Base-by-base conservation (phyloP, 352 stramenopile species). In the Globisporangium sylvaticum region DNA sequence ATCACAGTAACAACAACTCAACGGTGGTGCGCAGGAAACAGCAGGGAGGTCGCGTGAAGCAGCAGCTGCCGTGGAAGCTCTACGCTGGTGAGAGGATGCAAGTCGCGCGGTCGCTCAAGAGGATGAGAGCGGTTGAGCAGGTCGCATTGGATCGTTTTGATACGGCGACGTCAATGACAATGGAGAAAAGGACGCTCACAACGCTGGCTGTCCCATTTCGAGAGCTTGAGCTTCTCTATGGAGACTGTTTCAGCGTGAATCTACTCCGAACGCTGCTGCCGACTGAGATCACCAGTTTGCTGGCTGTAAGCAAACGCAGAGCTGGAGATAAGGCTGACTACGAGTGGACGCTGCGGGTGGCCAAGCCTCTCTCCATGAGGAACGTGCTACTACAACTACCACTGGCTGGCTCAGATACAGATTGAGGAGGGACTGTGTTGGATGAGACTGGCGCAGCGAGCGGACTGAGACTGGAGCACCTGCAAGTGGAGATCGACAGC, bases 51-150 rank as follows among this genome's bases (percentile, higher is more conserved):
- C 57, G 32, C 1, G 44, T 61, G 29, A 77, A 77, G 4, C 82
- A 86, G 46, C 77, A 81, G 31, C 63, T 92, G 1, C 67, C 75
- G 4, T 92, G 84, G 84, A 92, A 90, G 22, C 64, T 85, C 34
- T 78, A 78, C 14, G 81, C 84, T 0, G 76, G 78, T 4, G 72
- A 89, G 37, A 68, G 79, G 1, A 72, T 90, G 37, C 73, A 85
- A 57, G 68, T 75, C 3, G 71, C 80, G 3, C 73, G 73, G 0
- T 37, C 15, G 22, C 44, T 87, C 18, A 76, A 87, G 58, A 70
- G 75, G 29, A 71, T 78, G 56, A 15, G 61, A 8, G 65, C 50
- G 46, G 39, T 42, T 37, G 42, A 63, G 52, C 39, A 64, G 73
- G 25, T 44, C 34, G 32, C 48, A 34, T 22, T 69, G 15, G 10